Percentiles rank a stretch among this genome's conserved stretches.
phyloP scores from a whole-genome alignment of 495 filamentous ascomycete genomes.

The Hypoxylon perforatum region DNA sequence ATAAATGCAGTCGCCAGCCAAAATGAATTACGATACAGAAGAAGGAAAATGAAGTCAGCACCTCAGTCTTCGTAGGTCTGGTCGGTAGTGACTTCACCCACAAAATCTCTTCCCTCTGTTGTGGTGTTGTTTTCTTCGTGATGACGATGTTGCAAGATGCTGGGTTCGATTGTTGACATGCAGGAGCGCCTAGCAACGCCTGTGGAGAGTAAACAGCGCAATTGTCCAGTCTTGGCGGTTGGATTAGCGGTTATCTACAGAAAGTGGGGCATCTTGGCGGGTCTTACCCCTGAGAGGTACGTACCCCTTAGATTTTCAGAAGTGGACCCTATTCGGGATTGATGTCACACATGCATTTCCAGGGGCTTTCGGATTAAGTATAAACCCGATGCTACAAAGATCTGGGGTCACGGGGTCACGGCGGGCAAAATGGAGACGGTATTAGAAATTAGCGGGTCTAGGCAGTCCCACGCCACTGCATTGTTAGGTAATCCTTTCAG shows the following conservation, averaged over 20 bases:
- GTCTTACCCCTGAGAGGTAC: neutral
- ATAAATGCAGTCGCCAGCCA: conserved; percentile 4
- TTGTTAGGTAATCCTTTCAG: too few species aligned
- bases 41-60: conserved; percentile 15
- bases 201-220: conserved; percentile 35
- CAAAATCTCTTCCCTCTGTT: conserved; percentile 13
- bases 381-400: too few species aligned
- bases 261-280: neutral
- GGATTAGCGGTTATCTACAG: neutral
- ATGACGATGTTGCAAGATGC: conserved; percentile 27
- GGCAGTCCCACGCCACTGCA: too few species aligned
- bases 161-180: conserved; percentile 38
- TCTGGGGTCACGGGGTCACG: too few species aligned
- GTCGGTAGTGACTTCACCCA: neutral
- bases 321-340: too few species aligned
- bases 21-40: conserved; percentile 12
- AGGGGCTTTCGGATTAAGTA: neutral
- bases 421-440: too few species aligned
- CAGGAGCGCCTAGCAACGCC: conserved; percentile 37
- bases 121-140: conserved; percentile 8
- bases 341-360: neutral
- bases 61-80: neutral
- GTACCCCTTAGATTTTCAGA: too few species aligned
- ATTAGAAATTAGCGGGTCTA: too few species aligned
- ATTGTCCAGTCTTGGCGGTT: conserved; percentile 13